Evolutionary conservation across 257 asterid species (phyloP), one percentile per base, ranked within the genome.

Genomic region (Primulina huaijiensis): DNA sequence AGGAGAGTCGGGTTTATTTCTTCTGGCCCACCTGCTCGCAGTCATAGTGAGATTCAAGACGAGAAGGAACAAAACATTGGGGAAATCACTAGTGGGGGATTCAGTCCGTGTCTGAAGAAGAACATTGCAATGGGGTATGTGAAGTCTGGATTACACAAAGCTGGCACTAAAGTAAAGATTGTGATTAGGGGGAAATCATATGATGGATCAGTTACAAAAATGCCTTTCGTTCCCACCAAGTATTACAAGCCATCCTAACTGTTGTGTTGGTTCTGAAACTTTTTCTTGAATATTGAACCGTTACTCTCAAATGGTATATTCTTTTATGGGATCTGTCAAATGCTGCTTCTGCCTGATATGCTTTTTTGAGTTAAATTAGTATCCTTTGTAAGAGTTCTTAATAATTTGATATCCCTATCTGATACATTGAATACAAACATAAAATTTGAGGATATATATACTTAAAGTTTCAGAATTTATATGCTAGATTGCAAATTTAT

Each of bases 41-140:
- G 97, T 66, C 99, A 91, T 84, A 82, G 96, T 34, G 97, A 91
- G 88, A 89, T 94, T 74, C 97, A 91, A 72, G 86, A 89, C 29
- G 94, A 86, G 72, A 83, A 83, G 34, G 99, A 96, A 5, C 81
- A 84, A 37, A 88, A 76, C 81, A 85, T 91, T 19, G 99, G 99
- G 20, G 99, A 91, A 72, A 82, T 94, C 27, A 94, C 99, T 1
- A 94, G 99, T 67, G 99, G 99, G 20, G 99, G 99, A 53, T 94
- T 94, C 43, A 94, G 99, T 75, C 99, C 99, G 7, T 94, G 97
- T 40, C 89, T 94, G 2, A 94, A 94, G 89, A 91, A 89, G 74
- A 94, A 94, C 84, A 91, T 91, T 64, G 96, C 88, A 69, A 94
- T 94, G 96, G 99, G 99, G 60, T 94, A 94, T 67, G 96, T 94